Evolutionary conservation across 768 basidiomycete species (phyloP).

Genomic region (Vararia minispora): DNA sequence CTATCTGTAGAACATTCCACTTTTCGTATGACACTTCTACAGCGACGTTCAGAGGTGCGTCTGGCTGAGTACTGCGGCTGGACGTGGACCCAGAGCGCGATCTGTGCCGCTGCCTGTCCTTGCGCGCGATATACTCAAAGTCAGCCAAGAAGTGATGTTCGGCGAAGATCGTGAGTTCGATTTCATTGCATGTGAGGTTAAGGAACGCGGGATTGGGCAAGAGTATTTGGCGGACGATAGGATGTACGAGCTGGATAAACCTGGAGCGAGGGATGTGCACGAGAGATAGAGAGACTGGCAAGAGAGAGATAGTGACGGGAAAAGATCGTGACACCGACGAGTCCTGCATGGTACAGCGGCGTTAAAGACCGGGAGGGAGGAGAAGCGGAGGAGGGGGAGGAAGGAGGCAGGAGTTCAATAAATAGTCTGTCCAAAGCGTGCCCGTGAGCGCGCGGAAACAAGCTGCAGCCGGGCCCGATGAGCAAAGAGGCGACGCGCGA

Average conservation of each 20-base stretch:
- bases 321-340: no score
- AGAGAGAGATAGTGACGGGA: slow-evolving; percentile 50
- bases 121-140: slow-evolving; percentile 50
- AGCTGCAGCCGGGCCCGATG: no score
- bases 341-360: no score
- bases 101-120: slow-evolving; percentile 38
- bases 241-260: slow-evolving; percentile 43
- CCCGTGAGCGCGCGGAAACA: no score
- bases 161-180: slow-evolving; percentile 69
- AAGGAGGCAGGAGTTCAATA: no score
- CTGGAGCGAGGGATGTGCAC: slow-evolving; percentile 68
- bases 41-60: slow-evolving; percentile 24
- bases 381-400: no score
- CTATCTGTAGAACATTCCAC: slow-evolving; percentile 76
- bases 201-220: slow-evolving; percentile 57
- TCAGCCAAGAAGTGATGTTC: slow-evolving; percentile 44
- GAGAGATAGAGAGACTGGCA: slow-evolving; percentile 61
- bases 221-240: slow-evolving; percentile 59
- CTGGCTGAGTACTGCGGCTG: slow-evolving; percentile 15
- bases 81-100: slow-evolving; percentile 29
- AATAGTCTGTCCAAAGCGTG: no score
- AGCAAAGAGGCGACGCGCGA: no score
- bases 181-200: slow-evolving; percentile 67
- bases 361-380: no score
- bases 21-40: slow-evolving; percentile 63